Conservation (phyloP, 805 yeast genomes). For the Suhomyces xylopsoci region DNA sequence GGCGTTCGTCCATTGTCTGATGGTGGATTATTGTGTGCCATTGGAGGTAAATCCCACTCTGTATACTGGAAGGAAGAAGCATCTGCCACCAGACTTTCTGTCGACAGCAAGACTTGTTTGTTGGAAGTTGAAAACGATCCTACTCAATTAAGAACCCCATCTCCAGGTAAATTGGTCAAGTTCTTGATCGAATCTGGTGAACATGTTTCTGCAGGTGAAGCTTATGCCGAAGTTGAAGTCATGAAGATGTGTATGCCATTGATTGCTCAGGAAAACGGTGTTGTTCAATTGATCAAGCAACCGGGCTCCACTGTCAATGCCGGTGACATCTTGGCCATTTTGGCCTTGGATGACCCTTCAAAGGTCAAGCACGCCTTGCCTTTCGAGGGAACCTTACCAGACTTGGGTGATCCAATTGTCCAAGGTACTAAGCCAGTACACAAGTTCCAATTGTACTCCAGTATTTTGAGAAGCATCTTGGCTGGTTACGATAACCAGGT, state of each 20-base stretch:
- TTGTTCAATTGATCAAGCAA: slow-evolving; percentile 88
- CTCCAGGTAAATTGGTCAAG: slow-evolving; percentile 96
- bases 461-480: slow-evolving; percentile 73
- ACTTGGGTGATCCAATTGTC: slow-evolving; percentile 76
- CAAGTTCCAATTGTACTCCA: slow-evolving; percentile 55
- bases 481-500: slow-evolving; percentile 95
- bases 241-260: slow-evolving; percentile 99
- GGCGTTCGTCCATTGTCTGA: slow-evolving; percentile 88
- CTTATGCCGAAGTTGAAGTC: slow-evolving; percentile 97
- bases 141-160: slow-evolving; percentile 96
- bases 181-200: slow-evolving; percentile 94
- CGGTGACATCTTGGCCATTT: slow-evolving; percentile 94
- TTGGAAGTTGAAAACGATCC: slow-evolving; percentile 97
- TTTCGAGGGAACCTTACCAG: slow-evolving; percentile 90
- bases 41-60: slow-evolving; percentile 91
- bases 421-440: slow-evolving; percentile 84
- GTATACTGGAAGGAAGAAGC: slow-evolving; percentile 98
- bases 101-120: slow-evolving; percentile 91
- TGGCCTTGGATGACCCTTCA: slow-evolving; percentile 93
- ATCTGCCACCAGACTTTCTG: slow-evolving; percentile 89
- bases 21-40: slow-evolving; percentile 85
- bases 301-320: slow-evolving; percentile 97
- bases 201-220: slow-evolving; percentile 85
- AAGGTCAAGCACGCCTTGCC: slow-evolving; percentile 96
- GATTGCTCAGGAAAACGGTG: slow-evolving; percentile 90